Conservation (phyloP, 2,329 filamentous ascomycete species). For the Cladosporium austrohemisphaericum region DNA sequence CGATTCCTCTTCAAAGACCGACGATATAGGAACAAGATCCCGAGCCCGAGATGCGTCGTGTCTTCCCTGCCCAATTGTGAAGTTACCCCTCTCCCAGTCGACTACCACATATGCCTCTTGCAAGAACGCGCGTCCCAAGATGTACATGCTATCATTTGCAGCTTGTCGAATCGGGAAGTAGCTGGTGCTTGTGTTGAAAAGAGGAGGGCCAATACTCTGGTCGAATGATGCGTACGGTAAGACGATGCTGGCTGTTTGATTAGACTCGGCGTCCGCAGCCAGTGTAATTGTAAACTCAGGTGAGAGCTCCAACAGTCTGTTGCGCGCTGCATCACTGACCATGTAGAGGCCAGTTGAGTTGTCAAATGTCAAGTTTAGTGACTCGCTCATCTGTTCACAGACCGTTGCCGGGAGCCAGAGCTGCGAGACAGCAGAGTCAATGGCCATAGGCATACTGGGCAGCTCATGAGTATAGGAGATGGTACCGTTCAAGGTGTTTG, state of each 20-base stretch:
- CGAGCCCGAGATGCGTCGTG: not conserved
- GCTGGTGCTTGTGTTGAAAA: constrained; percentile 23
- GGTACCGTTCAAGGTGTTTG: constrained; percentile 9
- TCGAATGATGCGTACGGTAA: constrained; percentile 39
- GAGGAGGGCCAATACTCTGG: constrained; percentile 24
- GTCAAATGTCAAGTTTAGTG: constrained; percentile 36
- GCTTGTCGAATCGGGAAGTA: constrained; percentile 40
- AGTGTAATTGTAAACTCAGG: constrained; percentile 41
- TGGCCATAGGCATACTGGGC: constrained; percentile 13
- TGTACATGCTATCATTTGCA: constrained; percentile 36
- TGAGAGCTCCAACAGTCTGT: constrained; percentile 30
- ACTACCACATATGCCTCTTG: constrained; percentile 41
- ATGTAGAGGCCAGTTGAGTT: constrained; percentile 32
- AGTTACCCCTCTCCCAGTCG: constrained; percentile 34
- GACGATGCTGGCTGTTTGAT: constrained; percentile 23
- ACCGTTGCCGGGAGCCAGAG: constrained; percentile 38
- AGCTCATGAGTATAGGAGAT: not conserved
- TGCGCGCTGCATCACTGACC: constrained; percentile 35
- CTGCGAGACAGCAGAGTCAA: constrained; percentile 36
- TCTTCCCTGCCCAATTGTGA: constrained; percentile 20
- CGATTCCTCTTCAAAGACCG: not conserved
- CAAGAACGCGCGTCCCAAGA: constrained; percentile 39
- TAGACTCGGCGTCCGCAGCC: not conserved
- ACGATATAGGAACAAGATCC: constrained; percentile 1
- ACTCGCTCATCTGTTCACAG: constrained; percentile 33